Evolutionary conservation across 192 early-diverging fungal genomes (phyloP).

Genomic region (Lunasporangiospora selenospora): DNA sequence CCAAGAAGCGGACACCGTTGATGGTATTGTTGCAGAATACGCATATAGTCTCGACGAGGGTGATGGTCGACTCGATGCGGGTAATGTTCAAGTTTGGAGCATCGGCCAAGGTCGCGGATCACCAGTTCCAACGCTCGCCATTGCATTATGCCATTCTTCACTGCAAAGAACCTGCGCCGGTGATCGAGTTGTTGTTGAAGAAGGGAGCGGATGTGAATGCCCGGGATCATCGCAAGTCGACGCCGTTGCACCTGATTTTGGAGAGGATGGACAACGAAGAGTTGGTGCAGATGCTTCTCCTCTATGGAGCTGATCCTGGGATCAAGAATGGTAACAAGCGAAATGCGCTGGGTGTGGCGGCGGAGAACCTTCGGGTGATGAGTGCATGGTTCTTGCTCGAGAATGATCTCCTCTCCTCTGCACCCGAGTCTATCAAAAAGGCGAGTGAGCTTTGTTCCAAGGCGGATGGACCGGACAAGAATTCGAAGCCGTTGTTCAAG

Average conservation of each 20-base stretch:
- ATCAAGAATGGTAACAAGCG: conserved; percentile 19
- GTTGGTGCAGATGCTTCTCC: conserved; percentile 38
- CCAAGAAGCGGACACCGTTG: conserved; percentile 43
- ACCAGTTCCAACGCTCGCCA: conserved; percentile 14
- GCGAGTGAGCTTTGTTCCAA: conserved; percentile 40
- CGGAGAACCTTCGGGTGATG: conserved; percentile 36
- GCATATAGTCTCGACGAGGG: conserved; percentile 16
- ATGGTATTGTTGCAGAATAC: conserved; percentile 36
- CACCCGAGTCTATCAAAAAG: conserved; percentile 33
- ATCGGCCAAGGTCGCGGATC: conserved; percentile 14
- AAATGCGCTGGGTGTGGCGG: conserved; percentile 31
- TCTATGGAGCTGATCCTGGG: conserved; percentile 42
- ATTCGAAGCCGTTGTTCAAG: conserved; percentile 43
- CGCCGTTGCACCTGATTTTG: conserved; percentile 30
- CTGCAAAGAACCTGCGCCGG: conserved; percentile 28
- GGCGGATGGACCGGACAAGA: conserved; percentile 43
- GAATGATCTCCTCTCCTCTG: conserved; percentile 43
- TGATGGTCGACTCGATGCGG: conserved; percentile 30
- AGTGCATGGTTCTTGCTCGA: conserved; percentile 46
- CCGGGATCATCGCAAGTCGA: conserved; percentile 15
- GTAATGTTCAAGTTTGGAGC: conserved; percentile 32
- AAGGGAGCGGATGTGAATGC: conserved; percentile 43
- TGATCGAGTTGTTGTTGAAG: conserved; percentile 41
- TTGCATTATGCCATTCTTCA: conserved; percentile 35
- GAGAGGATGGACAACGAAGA: conserved; percentile 44